These are phyloP conservation scores for Chlamydomonas eustigma DNA, from an alignment of 139 green algal species.

Conservation along the genomic window DNA sequence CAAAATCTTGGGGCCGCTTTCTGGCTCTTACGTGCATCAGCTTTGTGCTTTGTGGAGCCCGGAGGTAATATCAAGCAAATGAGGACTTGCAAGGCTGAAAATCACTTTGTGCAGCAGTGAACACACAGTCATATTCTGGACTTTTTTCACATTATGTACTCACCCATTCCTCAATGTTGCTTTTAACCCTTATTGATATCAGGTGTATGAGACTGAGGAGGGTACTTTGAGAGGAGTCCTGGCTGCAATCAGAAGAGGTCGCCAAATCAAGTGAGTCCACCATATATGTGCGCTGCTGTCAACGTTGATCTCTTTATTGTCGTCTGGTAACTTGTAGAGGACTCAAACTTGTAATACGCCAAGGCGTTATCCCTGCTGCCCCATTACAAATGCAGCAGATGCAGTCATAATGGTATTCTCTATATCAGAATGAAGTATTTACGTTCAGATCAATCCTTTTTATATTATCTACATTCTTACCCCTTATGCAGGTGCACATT, in stretches of 20 bases:
- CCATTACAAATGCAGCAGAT: no score
- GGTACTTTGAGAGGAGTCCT: conserved; percentile 41
- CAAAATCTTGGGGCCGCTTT: conserved; percentile 47
- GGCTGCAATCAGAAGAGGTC: conserved; percentile 55
- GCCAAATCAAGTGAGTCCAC: conserved; percentile 47
- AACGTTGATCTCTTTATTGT: neutral
- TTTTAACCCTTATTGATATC: neutral
- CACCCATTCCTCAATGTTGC: neutral
- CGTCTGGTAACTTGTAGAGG: no score
- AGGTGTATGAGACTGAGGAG: conserved; percentile 54
- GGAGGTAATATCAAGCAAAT: conserved; percentile 33
- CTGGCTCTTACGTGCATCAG: conserved; percentile 50
- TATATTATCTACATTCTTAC: no score
- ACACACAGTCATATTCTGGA: neutral
- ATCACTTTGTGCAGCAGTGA: neutral
- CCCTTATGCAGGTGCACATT: no score
- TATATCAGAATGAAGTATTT: neutral
- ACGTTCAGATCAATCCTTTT: neutral
- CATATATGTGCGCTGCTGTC: neutral
- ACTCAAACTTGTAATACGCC: no score
- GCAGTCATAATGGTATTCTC: neutral
- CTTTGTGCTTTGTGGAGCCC: conserved; percentile 67
- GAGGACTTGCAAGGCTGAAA: neutral
- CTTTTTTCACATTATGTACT: neutral
- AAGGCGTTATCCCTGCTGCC: no score